phyloP scores from a whole-genome alignment of 345 rosid genomes.

The Eucalyptus erythrocorys region DNA sequence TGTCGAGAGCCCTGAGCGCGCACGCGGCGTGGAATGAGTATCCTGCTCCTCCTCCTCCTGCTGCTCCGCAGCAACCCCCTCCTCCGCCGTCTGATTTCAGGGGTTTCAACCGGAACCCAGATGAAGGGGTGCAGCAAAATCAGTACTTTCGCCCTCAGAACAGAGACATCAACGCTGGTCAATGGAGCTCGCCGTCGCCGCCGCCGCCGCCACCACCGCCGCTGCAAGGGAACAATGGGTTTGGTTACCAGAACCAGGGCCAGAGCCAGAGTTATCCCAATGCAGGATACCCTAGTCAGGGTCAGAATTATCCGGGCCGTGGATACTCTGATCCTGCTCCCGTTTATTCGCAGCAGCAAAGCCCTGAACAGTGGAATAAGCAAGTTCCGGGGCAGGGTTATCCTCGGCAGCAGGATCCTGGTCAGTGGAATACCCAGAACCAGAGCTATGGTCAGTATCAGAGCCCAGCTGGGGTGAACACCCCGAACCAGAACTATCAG shows the following conservation, averaged over 20 bases:
- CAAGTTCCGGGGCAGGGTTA: not conserved
- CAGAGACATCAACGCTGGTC: not conserved
- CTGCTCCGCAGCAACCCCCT: not conserved
- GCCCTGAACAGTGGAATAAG: not conserved
- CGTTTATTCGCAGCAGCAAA: not conserved
- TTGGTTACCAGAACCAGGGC: not conserved
- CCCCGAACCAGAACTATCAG: not conserved
- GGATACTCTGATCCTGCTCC: not conserved
- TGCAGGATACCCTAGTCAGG: not conserved
- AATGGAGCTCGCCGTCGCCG: not conserved
- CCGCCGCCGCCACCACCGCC: not conserved
- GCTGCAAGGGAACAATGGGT: not conserved
- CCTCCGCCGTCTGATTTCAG: not conserved
- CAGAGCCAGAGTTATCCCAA: not conserved
- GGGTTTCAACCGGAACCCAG: not conserved
- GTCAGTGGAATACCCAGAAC: conserved; percentile 15
- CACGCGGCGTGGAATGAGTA: not conserved
- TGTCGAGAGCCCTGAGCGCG: conserved; percentile 1
- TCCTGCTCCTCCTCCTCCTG: not conserved
- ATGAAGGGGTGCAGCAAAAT: not conserved
- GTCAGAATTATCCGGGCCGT: not conserved
- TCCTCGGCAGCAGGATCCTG: not conserved
- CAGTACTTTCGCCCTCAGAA: not conserved
- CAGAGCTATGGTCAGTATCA: not conserved
- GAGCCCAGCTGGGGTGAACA: not conserved